Percentiles rank a stretch among this genome's conserved stretches.
Evolutionary conservation across 441 rosid genomes (phyloP).

Genomic region (Populus hybrid): DNA sequence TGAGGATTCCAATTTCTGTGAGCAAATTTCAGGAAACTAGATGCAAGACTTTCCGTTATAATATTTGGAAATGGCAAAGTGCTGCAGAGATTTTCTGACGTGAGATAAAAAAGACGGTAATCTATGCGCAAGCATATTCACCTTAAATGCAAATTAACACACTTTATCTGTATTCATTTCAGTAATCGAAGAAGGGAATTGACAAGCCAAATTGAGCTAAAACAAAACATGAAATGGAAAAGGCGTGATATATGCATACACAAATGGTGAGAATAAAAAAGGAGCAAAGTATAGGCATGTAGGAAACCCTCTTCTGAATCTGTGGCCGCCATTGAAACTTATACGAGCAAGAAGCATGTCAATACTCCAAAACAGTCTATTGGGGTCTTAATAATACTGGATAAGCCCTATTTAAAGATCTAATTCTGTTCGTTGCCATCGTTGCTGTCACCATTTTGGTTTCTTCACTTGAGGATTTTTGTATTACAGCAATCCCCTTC

Average conservation of each 20-base stretch:
- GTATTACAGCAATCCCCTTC: slow-evolving; percentile 1
- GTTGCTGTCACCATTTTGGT: slow-evolving; percentile 13
- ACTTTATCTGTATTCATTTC: not conserved
- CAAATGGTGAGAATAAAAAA: not conserved
- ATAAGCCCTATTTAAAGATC: not conserved
- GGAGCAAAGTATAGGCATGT: not conserved
- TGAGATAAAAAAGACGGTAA: not conserved
- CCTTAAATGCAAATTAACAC: not conserved
- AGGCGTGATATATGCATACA: not conserved
- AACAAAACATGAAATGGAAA: not conserved
- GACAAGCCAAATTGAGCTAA: not conserved
- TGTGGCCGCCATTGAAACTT: not conserved
- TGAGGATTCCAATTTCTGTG: not conserved
- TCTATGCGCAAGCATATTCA: not conserved
- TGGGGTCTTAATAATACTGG: not conserved
- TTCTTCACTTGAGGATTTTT: not conserved
- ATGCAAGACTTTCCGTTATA: not conserved
- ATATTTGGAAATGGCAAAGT: not conserved
- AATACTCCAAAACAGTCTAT: not conserved
- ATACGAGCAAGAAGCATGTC: not conserved
- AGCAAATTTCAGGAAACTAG: not conserved
- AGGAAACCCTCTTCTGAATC: slow-evolving; percentile 1
- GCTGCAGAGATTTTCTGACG: not conserved
- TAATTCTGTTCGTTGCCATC: not conserved
- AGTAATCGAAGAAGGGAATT: not conserved